phyloP scores from a whole-genome alignment of 768 basidiomycete genomes.

The Leccinum fibrillosum region DNA sequence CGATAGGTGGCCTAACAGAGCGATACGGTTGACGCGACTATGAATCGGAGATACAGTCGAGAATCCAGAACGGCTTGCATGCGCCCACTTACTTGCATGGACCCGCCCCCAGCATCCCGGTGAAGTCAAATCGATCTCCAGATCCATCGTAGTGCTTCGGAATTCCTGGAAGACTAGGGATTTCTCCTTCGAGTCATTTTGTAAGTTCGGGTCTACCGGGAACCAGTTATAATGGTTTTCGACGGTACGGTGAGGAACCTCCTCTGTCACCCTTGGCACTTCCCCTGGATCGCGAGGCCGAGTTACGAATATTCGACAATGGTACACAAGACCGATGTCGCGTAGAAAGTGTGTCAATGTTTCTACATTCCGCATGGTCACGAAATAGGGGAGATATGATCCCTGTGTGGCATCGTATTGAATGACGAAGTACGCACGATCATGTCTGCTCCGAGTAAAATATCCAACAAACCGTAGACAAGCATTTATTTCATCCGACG shows the following conservation, averaged over 20 bases:
- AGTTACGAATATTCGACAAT: not conserved
- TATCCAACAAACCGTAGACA: slow-evolving; percentile 40
- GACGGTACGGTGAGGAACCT: slow-evolving; percentile 14
- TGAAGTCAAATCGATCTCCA: slow-evolving; percentile 10
- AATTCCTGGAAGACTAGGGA: slow-evolving; percentile 1
- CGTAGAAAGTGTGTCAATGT: slow-evolving; percentile 48
- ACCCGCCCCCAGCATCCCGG: not conserved
- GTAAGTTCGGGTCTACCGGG: slow-evolving; percentile 34
- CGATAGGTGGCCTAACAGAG: slow-evolving; percentile 2
- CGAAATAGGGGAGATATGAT: slow-evolving; percentile 40
- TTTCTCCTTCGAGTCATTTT: slow-evolving; percentile 31
- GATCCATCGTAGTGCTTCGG: slow-evolving; percentile 13
- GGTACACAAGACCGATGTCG: slow-evolving; percentile 24
- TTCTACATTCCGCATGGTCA: slow-evolving; percentile 51
- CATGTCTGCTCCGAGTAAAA: slow-evolving; percentile 41
- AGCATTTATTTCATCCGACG: slow-evolving; percentile 45
- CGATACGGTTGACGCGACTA: slow-evolving; percentile 1
- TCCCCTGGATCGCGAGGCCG: slow-evolving; percentile 12
- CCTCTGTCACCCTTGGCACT: slow-evolving; percentile 22
- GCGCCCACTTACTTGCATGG: not conserved
- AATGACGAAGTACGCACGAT: slow-evolving; percentile 37
- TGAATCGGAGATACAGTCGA: slow-evolving; percentile 1
- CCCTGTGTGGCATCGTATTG: not conserved
- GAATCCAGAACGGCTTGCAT: not conserved
- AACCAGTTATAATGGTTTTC: slow-evolving; percentile 23